Conservation (phyloP, 2,329 filamentous ascomycete genomes). For the Hysterium pulicare region DNA sequence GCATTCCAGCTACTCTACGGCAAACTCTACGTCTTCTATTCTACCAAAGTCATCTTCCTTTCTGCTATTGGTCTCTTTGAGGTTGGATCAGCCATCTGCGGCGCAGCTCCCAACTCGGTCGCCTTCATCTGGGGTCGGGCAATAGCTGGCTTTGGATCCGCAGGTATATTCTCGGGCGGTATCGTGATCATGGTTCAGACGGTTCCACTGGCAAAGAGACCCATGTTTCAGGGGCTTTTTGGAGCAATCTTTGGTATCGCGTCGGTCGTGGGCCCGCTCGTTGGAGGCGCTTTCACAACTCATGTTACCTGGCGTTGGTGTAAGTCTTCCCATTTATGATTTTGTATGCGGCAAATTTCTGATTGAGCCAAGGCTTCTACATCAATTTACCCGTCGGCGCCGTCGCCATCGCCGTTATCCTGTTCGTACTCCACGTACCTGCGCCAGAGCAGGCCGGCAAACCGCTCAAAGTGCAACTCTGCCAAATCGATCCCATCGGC, state of each 20-base stretch:
- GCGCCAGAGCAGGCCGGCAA: not conserved
- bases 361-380: no score
- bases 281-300: slow-evolving; percentile 31
- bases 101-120: slow-evolving; percentile 26
- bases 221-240: slow-evolving; percentile 21
- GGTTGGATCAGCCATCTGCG: slow-evolving; percentile 40
- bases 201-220: slow-evolving; percentile 38
- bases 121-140: slow-evolving; percentile 44
- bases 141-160: slow-evolving; percentile 42
- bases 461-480: no score
- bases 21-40: slow-evolving; percentile 36
- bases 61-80: slow-evolving; percentile 41
- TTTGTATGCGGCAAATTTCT: no score
- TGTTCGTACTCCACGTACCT: no score
- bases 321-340: no score
- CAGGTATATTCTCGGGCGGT: slow-evolving; percentile 42
- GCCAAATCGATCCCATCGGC: slow-evolving; percentile 55
- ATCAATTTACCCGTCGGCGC: slow-evolving; percentile 7
- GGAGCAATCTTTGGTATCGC: slow-evolving; percentile 11
- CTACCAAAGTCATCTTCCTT: slow-evolving; percentile 36
- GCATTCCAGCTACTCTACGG: no score
- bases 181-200: slow-evolving; percentile 37
- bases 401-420: not conserved
- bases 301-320: slow-evolving; percentile 23
- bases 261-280: slow-evolving; percentile 19